A percentile compares a stretch with the other conserved stretches of the same genome.
These are phyloP conservation scores for Quercus wislizeni DNA, from an alignment of 306 rosid genomes.

Conservation along the genomic window DNA sequence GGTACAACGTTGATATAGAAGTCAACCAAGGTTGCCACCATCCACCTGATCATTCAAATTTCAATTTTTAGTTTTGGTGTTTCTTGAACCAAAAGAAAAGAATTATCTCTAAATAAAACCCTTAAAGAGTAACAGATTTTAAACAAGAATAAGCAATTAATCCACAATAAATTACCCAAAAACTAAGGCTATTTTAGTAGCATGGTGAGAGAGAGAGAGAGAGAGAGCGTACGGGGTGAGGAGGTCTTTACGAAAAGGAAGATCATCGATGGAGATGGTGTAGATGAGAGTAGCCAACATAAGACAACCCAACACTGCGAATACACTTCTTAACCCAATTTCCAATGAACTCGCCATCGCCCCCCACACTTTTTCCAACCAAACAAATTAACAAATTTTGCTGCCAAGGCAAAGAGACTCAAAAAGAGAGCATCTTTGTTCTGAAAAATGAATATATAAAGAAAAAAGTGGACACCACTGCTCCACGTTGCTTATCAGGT, in stretches of 20 bases:
- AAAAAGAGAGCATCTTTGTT: background rate
- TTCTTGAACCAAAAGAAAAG: no score
- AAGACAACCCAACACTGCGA: slow-evolving; percentile 37
- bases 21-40: slow-evolving; percentile 72
- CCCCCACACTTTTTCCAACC: no score
- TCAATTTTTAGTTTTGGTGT: no score
- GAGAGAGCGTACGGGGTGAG: slow-evolving; percentile 54
- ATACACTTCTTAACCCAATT: slow-evolving; percentile 39
- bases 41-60: slow-evolving; percentile 52
- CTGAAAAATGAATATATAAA: no score
- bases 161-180: no score
- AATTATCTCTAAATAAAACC: no score
- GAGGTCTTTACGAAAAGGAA: slow-evolving; percentile 58
- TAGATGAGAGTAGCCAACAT: slow-evolving; percentile 54
- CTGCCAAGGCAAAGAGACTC: background rate
- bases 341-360: slow-evolving; percentile 49
- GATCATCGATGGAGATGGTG: slow-evolving; percentile 56
- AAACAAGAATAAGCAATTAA: background rate
- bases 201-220: background rate
- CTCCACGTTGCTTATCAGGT: background rate
- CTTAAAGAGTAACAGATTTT: no score
- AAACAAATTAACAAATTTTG: no score
- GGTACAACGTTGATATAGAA: slow-evolving; percentile 65
- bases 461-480: background rate
- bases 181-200: no score